These are phyloP conservation scores for Monosporascus sp. DNA, from an alignment of 2,329 filamentous ascomycete species.

Conservation along the genomic window DNA sequence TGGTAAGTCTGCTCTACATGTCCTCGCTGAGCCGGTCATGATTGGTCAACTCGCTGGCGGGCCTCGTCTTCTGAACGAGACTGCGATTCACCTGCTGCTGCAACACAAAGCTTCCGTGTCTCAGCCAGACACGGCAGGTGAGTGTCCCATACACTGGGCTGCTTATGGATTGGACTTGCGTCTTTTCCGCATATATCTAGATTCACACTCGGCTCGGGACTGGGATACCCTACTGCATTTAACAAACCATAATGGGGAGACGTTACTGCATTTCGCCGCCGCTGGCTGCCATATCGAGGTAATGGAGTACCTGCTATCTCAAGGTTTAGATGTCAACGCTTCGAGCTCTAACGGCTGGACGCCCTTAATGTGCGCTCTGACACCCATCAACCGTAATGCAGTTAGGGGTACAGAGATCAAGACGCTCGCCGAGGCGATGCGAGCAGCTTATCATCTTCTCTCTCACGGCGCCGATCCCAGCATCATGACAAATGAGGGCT, in stretches of 20 bases:
- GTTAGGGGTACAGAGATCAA: neutral
- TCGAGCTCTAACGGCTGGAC: neutral
- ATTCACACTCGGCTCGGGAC: neutral
- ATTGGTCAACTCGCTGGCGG: neutral
- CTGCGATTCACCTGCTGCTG: no score
- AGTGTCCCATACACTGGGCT: no score
- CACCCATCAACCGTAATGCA: neutral
- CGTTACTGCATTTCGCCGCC: neutral
- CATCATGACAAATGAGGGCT: neutral
- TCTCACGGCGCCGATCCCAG: neutral
- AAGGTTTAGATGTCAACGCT: neutral
- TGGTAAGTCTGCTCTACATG: conserved; percentile 17
- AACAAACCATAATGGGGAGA: neutral
- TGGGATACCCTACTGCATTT: neutral
- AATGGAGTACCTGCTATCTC: neutral
- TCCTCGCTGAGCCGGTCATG: conserved; percentile 7
- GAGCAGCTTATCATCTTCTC: neutral
- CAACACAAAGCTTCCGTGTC: no score
- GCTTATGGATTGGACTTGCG: no score
- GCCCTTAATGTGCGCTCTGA: neutral
- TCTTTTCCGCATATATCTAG: no score
- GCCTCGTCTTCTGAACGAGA: no score
- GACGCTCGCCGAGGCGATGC: neutral
- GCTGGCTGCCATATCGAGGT: neutral
- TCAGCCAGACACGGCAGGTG: no score